Evolutionary conservation across 75 land plant genomes (phyloP).

Genomic region (Sequoia sempervirens): DNA sequence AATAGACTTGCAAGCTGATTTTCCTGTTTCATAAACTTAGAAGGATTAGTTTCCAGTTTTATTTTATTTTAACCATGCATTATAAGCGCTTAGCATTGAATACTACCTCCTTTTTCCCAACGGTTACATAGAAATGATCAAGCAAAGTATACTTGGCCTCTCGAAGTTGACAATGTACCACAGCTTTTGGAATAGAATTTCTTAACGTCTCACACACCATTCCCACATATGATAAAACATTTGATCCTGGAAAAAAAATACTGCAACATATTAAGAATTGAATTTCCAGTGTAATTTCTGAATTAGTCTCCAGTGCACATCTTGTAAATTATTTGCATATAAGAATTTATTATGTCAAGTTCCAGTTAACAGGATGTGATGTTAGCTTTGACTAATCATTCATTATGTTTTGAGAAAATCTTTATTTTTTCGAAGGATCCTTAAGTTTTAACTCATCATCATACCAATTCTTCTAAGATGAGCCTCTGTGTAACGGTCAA

Average conservation of each 20-base stretch:
- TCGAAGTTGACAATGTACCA: conserved; percentile 62
- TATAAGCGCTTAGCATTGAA: background rate
- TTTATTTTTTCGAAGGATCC: too few species aligned
- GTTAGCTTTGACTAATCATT: too few species aligned
- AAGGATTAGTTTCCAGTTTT: background rate
- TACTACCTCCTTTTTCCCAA: conserved; percentile 69
- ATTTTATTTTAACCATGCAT: too few species aligned
- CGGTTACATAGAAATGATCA: conserved; percentile 47
- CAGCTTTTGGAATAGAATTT: conserved; percentile 59
- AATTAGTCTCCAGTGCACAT: too few species aligned
- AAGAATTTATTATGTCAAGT: too few species aligned
- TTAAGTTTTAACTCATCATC: background rate
- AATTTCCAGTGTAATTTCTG: too few species aligned
- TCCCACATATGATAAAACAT: conserved; percentile 50
- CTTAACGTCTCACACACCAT: conserved; percentile 60
- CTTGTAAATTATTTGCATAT: too few species aligned
- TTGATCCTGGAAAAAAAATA: conserved; percentile 39
- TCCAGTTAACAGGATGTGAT: too few species aligned
- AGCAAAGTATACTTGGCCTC: conserved; percentile 60
- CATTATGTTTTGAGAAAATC: too few species aligned
- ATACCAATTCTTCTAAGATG: conserved; percentile 68
- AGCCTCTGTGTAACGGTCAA: conserved; percentile 65
- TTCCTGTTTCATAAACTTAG: conserved; percentile 33
- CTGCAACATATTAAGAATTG: too few species aligned
- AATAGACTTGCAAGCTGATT: conserved; percentile 52